These are phyloP conservation scores for Asterochloris sp. DNA, from an alignment of 139 green algal genomes.

Conservation along the genomic window DNA sequence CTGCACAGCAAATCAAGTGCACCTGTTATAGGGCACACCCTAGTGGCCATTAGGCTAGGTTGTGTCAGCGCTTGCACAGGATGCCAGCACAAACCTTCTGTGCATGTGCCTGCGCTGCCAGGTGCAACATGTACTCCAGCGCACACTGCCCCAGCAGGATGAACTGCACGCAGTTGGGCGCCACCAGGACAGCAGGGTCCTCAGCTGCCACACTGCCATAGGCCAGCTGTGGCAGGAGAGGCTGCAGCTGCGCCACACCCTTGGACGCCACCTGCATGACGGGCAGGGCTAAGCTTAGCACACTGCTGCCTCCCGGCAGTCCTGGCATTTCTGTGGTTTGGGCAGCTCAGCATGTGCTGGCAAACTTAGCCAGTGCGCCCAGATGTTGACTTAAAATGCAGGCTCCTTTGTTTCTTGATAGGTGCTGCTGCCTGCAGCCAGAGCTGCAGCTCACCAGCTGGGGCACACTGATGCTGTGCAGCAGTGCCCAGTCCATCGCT, in stretches of 20 bases:
- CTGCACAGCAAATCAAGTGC: no score
- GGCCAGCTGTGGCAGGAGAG: background rate
- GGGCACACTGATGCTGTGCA: background rate
- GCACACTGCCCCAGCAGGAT: slow-evolving; percentile 10
- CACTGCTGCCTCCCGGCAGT: no score
- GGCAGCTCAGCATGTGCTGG: no score
- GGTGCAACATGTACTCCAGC: background rate
- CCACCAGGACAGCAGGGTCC: background rate
- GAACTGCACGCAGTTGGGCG: slow-evolving; percentile 7
- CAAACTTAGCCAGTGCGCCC: no score
- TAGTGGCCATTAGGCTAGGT: no score
- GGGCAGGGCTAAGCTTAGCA: background rate
- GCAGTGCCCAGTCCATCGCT: slow-evolving; percentile 1
- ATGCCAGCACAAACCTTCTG: no score
- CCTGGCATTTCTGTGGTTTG: no score
- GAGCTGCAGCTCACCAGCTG: background rate
- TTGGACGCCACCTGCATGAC: background rate
- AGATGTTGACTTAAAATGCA: no score
- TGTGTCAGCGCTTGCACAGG: no score
- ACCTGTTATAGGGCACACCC: no score
- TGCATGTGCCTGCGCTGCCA: background rate
- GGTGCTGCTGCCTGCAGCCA: no score
- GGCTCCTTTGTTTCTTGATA: no score
- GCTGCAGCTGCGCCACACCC: background rate
- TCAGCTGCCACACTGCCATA: background rate